Percentiles rank a stretch among this genome's conserved stretches.
Conservation (phyloP, 352 stramenopile genomes). For the Globisporangium camurandrum region DNA sequence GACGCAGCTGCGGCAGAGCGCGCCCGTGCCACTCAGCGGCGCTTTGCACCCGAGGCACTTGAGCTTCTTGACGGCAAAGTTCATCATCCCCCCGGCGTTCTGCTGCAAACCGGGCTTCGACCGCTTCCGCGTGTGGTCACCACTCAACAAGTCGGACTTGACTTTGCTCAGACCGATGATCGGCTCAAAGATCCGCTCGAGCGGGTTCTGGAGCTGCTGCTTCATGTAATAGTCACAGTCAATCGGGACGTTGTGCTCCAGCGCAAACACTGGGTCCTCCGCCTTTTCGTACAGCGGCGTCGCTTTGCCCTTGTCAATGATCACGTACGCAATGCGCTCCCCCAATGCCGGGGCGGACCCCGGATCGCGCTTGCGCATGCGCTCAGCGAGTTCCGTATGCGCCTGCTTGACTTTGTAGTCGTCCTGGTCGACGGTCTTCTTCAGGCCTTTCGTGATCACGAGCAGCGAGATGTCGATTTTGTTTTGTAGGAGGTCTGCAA, state of each 20-base stretch:
- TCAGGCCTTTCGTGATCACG: constrained; percentile 99
- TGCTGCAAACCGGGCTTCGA: constrained; percentile 94
- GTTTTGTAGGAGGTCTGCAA: constrained; percentile 98
- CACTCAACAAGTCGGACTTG: constrained; percentile 89
- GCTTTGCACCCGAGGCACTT: constrained; percentile 98
- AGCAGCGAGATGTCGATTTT: constrained; percentile 99
- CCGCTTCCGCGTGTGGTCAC: constrained; percentile 97
- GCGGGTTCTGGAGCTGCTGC: constrained; percentile 97
- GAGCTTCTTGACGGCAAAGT: constrained; percentile 97
- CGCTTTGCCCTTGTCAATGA: constrained; percentile 96
- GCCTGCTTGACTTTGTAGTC: constrained; percentile 99
- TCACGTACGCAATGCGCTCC: constrained; percentile 99
- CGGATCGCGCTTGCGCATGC: constrained; percentile 97
- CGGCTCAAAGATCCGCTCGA: constrained; percentile 98
- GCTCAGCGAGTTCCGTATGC: constrained; percentile 97
- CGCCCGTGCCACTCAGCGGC: constrained; percentile 79
- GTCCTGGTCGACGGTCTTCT: constrained; percentile 96
- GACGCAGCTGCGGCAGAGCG: constrained; percentile 93
- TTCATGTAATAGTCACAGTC: constrained; percentile 99
- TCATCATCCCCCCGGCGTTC: constrained; percentile 97
- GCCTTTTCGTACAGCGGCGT: constrained; percentile 96
- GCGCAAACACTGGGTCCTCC: constrained; percentile 98
- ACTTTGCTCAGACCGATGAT: constrained; percentile 94
- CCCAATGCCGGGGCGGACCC: constrained; percentile 96
- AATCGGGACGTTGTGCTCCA: constrained; percentile 98